Evolutionary conservation across 257 asterid species (phyloP).

Genomic region (Ligustrum vulgare): DNA sequence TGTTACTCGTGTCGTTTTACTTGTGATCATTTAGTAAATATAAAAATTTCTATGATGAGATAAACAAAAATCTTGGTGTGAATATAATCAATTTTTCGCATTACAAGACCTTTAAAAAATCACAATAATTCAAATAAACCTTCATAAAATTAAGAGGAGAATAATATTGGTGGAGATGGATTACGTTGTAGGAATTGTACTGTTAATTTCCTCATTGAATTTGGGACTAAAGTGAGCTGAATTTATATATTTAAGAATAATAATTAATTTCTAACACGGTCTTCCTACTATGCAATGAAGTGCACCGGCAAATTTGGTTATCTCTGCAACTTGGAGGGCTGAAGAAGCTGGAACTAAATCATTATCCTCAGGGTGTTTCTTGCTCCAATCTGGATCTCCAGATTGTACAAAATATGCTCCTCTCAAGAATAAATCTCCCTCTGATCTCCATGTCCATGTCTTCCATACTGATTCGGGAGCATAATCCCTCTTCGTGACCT

Average conservation of each 20-base stretch:
- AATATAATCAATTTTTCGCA: not conserved
- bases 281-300: conserved; percentile 47
- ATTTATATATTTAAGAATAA: not conserved
- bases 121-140: not conserved
- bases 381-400: conserved; percentile 53
- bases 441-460: conserved; percentile 84
- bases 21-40: too few relatives aligned
- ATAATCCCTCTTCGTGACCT: conserved; percentile 83
- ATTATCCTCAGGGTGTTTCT: conserved; percentile 50
- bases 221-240: not conserved
- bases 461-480: conserved; percentile 50
- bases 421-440: conserved; percentile 61
- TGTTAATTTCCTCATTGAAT: not conserved
- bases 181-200: not conserved
- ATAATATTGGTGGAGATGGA: not conserved
- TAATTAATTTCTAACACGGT: conserved; percentile 39
- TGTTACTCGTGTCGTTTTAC: too few relatives aligned
- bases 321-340: conserved; percentile 35
- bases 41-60: too few relatives aligned
- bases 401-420: conserved; percentile 81
- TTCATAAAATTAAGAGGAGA: not conserved
- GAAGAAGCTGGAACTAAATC: conserved; percentile 49
- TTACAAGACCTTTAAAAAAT: not conserved
- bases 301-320: conserved; percentile 64
- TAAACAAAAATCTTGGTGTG: too few relatives aligned